Percentiles rank a stretch among this genome's conserved stretches.
Evolutionary conservation across 1,139 yeast genomes (phyloP).

Genomic region (Kluyveromyces sp.): DNA sequence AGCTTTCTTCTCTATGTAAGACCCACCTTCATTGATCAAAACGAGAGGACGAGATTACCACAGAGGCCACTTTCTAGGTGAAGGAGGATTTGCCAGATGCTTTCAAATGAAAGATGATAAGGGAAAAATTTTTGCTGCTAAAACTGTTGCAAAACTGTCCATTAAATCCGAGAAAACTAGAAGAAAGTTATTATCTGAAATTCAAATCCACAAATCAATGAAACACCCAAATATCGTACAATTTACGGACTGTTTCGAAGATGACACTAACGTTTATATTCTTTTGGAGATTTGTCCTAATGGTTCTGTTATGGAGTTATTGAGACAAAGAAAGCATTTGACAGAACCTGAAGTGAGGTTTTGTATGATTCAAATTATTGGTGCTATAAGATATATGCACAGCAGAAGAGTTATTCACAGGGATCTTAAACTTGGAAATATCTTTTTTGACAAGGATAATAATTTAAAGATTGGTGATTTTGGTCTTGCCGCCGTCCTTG

Average conservation of each 20-base stretch:
- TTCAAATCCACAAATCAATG: slow-evolving; percentile 89
- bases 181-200: slow-evolving; percentile 82
- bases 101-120: slow-evolving; percentile 89
- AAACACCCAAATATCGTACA: slow-evolving; percentile 84
- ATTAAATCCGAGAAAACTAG: slow-evolving; percentile 86
- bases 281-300: slow-evolving; percentile 90
- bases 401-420: slow-evolving; percentile 90
- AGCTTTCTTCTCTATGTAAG: slow-evolving; percentile 78
- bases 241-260: slow-evolving; percentile 92
- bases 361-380: slow-evolving; percentile 87
- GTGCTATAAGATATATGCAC: slow-evolving; percentile 90
- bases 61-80: slow-evolving; percentile 88
- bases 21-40: slow-evolving; percentile 92
- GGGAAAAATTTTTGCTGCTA: slow-evolving; percentile 90
- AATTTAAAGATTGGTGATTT: slow-evolving; percentile 92
- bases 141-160: slow-evolving; percentile 94
- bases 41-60: slow-evolving; percentile 88
- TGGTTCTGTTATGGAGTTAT: slow-evolving; percentile 85
- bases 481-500: slow-evolving; percentile 87
- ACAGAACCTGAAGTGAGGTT: slow-evolving; percentile 89
- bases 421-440: slow-evolving; percentile 89
- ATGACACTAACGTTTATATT: slow-evolving; percentile 86
- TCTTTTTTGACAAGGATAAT: slow-evolving; percentile 88
- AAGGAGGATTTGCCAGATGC: slow-evolving; percentile 98
- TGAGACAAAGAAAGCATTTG: slow-evolving; percentile 72